A percentile compares a stretch with the other conserved stretches of the same genome.
These are phyloP conservation scores for Dictyophora rubrovolvata DNA, from an alignment of 768 basidiomycete genomes.

Conservation along the genomic window DNA sequence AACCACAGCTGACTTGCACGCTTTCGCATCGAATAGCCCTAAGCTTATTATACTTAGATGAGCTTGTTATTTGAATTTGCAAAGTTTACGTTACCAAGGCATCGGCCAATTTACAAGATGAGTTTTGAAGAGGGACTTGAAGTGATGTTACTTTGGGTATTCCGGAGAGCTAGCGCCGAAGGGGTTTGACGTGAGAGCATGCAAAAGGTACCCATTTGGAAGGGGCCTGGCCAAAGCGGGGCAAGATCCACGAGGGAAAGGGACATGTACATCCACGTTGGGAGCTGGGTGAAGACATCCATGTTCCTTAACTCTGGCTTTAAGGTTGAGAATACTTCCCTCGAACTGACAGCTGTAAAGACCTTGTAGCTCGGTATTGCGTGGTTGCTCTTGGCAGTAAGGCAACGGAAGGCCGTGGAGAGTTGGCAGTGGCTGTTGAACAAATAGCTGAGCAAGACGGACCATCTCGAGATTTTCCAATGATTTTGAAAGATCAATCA, in stretches of 20 bases:
- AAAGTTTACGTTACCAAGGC: no score
- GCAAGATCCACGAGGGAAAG: not conserved
- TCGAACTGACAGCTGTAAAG: slow-evolving; percentile 51
- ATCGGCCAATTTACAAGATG: no score
- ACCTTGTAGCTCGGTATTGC: slow-evolving; percentile 42
- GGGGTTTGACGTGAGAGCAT: not conserved
- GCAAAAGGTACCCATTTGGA: not conserved
- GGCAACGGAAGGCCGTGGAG: slow-evolving; percentile 35
- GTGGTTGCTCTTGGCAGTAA: slow-evolving; percentile 44
- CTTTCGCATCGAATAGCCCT: no score
- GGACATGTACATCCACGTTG: not conserved
- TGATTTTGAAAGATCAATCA: slow-evolving; percentile 36
- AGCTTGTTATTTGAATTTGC: no score
- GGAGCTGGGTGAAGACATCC: not conserved
- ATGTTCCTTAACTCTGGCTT: not conserved
- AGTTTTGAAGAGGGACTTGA: no score
- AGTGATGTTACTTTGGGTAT: no score
- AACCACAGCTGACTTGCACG: no score
- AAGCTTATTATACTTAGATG: no score
- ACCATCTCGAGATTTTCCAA: slow-evolving; percentile 42
- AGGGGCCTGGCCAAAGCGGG: not conserved
- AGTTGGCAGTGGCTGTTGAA: slow-evolving; percentile 48
- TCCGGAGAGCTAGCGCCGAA: not conserved
- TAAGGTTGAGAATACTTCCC: slow-evolving; percentile 16
- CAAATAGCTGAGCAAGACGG: slow-evolving; percentile 40